Percentiles rank a stretch among this genome's conserved stretches.
Conservation (phyloP, 2,329 filamentous ascomycete genomes). For the Trichoderma breve region DNA sequence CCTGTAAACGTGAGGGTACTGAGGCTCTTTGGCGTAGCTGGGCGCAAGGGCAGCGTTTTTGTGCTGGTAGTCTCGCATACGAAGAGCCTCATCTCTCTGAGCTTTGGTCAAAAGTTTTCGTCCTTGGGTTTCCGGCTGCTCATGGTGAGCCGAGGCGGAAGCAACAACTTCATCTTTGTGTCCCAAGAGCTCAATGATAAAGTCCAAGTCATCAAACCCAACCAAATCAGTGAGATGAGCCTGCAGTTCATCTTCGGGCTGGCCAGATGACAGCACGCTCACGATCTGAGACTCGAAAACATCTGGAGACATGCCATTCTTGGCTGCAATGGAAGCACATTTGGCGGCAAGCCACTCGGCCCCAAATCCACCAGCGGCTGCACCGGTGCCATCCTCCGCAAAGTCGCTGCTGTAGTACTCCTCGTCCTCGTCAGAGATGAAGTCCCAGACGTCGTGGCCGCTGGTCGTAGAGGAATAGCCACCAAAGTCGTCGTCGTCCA, state of each 20-base stretch:
- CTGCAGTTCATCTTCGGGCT: constrained; percentile 81
- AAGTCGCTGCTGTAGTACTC: constrained; percentile 65
- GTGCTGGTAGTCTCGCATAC: constrained; percentile 74
- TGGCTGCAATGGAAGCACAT: constrained; percentile 65
- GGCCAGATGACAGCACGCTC: constrained; percentile 67
- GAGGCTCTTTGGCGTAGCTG: constrained; percentile 66
- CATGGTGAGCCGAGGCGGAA: constrained; percentile 36
- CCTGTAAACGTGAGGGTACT: constrained; percentile 94
- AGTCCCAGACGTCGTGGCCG: constrained; percentile 87
- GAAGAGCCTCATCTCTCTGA: constrained; percentile 76
- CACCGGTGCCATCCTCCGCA: constrained; percentile 39
- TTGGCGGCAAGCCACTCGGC: constrained; percentile 68
- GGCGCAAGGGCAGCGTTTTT: constrained; percentile 72
- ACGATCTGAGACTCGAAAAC: constrained; percentile 77
- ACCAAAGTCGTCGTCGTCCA: constrained; percentile 63
- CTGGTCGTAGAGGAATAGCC: constrained; percentile 57
- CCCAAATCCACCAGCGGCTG: constrained; percentile 46
- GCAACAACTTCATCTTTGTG: constrained; percentile 68
- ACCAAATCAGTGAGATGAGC: constrained; percentile 85
- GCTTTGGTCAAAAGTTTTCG: constrained; percentile 66
- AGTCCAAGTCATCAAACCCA: constrained; percentile 89
- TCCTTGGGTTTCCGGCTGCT: constrained; percentile 36
- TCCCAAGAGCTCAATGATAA: constrained; percentile 85
- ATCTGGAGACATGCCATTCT: constrained; percentile 63
- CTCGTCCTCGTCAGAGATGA: constrained; percentile 73